Percentiles rank a stretch among this genome's conserved stretches.
phyloP scores from a whole-genome alignment of 2,329 filamentous ascomycete genomes.

The Colletotrichum falcatum region DNA sequence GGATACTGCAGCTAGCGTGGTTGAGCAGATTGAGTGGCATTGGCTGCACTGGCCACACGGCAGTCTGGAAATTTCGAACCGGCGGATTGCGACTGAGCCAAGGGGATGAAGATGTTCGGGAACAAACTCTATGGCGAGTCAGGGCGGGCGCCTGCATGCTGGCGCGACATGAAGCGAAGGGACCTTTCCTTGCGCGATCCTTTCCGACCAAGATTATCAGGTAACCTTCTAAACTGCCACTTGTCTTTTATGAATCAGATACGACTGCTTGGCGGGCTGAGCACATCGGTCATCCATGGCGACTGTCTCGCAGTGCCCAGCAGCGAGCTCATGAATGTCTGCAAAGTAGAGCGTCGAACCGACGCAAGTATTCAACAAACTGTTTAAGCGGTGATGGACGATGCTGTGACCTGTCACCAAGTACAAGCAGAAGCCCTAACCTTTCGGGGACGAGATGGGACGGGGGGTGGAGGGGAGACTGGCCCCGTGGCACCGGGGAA shows the following conservation, averaged over 20 bases:
- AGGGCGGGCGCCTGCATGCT: constrained; percentile 20
- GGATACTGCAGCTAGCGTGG: not conserved
- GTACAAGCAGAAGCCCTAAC: not conserved
- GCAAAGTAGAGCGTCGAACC: constrained; percentile 3
- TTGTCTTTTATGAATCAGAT: not conserved
- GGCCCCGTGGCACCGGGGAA: constrained; percentile 41
- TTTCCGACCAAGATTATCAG: constrained; percentile 15
- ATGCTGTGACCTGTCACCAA: constrained; percentile 25
- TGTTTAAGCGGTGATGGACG: constrained; percentile 1
- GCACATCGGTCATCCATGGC: not conserved
- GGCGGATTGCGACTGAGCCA: constrained; percentile 38
- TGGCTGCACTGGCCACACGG: constrained; percentile 31
- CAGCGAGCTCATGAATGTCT: constrained; percentile 4
- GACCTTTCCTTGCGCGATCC: constrained; percentile 23
- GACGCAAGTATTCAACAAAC: constrained; percentile 8
- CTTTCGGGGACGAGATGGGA: constrained; percentile 32
- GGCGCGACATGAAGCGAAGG: constrained; percentile 13
- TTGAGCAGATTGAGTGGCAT: constrained; percentile 9
- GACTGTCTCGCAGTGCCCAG: too few species aligned
- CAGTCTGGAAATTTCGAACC: constrained; percentile 34
- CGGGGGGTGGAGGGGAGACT: constrained; percentile 17
- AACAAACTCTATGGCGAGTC: constrained; percentile 36
- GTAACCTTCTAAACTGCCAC: not conserved
- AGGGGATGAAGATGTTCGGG: constrained; percentile 36
- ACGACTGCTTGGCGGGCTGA: not conserved